These are phyloP conservation scores for Coemansia sp. DNA, from an alignment of 192 early-diverging fungal genomes.

Conservation along the genomic window DNA sequence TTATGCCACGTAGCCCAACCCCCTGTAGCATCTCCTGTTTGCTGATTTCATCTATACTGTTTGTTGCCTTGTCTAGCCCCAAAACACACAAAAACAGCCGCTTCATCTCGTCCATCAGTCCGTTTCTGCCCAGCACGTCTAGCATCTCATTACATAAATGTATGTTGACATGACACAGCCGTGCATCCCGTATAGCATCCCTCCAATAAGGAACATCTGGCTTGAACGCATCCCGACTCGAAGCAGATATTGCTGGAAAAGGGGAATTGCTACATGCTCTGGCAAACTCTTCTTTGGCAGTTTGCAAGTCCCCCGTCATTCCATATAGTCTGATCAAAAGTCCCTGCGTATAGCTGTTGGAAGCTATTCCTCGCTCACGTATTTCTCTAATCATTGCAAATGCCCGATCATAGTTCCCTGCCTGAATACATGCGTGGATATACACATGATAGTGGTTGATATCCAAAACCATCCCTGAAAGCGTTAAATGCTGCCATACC, in stretches of 20 bases:
- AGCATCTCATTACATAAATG: slow-evolving; percentile 34
- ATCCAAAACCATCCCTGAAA: slow-evolving; percentile 24
- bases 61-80: neutral
- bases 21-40: neutral
- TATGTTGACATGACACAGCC: slow-evolving; percentile 5
- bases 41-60: neutral
- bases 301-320: slow-evolving; percentile 21
- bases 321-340: slow-evolving; percentile 27
- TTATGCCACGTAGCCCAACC: neutral
- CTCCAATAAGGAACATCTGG: slow-evolving; percentile 11
- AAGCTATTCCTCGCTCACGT: slow-evolving; percentile 11
- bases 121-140: slow-evolving; percentile 40
- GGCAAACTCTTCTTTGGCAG: slow-evolving; percentile 23
- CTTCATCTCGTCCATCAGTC: slow-evolving; percentile 43
- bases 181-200: slow-evolving; percentile 5
- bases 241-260: neutral
- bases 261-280: neutral
- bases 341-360: slow-evolving; percentile 18
- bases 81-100: slow-evolving; percentile 15
- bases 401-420: slow-evolving; percentile 18
- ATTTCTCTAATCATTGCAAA: slow-evolving; percentile 20
- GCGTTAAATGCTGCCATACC: slow-evolving; percentile 37
- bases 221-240: neutral
- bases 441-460: slow-evolving; percentile 32
- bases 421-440: slow-evolving; percentile 11